Conservation (phyloP, 257 asterid species). For the Petunia secreta region DNA sequence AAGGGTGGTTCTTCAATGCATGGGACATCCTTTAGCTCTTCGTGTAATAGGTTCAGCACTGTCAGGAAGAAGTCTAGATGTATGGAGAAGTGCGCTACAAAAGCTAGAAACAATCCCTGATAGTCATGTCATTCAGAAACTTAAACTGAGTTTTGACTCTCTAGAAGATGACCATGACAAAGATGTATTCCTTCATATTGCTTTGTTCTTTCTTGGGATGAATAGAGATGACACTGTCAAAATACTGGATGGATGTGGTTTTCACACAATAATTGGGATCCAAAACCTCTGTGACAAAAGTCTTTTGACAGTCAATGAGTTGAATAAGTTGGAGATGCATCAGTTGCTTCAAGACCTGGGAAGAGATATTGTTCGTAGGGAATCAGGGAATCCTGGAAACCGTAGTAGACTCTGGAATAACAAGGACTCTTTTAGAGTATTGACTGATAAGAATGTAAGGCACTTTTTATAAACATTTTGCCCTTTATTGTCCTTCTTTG, state of each 20-base stretch:
- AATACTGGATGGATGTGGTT: conserved; percentile 27
- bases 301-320: conserved; percentile 4
- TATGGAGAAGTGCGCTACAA: conserved; percentile 19
- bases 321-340: conserved; percentile 22
- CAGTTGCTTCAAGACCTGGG: conserved; percentile 22
- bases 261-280: conserved; percentile 27
- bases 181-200: conserved; percentile 26
- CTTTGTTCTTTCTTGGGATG: conserved; percentile 26
- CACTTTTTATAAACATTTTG: not conserved
- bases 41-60: conserved; percentile 27
- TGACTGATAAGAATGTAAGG: conserved; percentile 1
- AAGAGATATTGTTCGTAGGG: conserved; percentile 21
- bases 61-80: conserved; percentile 2
- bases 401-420: conserved; percentile 27
- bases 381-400: conserved; percentile 29
- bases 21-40: conserved; percentile 24
- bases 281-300: conserved; percentile 24
- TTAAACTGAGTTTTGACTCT: conserved; percentile 23
- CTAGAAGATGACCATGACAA: conserved; percentile 26
- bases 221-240: not conserved
- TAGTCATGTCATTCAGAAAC: conserved; percentile 15
- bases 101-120: conserved; percentile 30
- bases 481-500: not conserved
- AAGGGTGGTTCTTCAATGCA: conserved; percentile 13
- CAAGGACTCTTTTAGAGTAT: conserved; percentile 19